Conservation (phyloP, 371 early-diverging fungal genomes). For the Entomophthora muscae region DNA sequence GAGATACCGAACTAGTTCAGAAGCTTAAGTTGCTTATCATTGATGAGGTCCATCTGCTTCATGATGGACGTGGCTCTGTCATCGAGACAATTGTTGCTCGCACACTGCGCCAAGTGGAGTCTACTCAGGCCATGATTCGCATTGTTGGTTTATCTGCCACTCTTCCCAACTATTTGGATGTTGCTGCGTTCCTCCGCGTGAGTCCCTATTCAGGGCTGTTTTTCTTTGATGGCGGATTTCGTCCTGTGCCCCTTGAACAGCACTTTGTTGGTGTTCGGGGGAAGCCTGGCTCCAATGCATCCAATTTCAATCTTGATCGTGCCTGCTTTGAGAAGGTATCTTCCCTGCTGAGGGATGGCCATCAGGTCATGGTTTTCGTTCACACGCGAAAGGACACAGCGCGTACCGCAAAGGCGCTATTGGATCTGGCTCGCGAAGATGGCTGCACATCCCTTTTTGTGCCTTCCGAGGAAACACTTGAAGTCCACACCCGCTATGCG, state of each 20-base stretch:
- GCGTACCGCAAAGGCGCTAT: constrained; percentile 69
- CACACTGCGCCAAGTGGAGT: constrained; percentile 81
- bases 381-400: constrained; percentile 94
- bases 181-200: constrained; percentile 85
- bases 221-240: constrained; percentile 86
- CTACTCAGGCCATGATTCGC: constrained; percentile 84
- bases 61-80: constrained; percentile 97
- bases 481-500: constrained; percentile 14
- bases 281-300: constrained; percentile 46
- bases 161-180: constrained; percentile 96
- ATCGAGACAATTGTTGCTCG: constrained; percentile 96
- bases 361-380: constrained; percentile 98
- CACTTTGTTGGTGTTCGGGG: constrained; percentile 88
- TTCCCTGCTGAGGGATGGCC: constrained; percentile 41
- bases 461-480: constrained; percentile 11
- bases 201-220: constrained; percentile 85
- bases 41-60: constrained; percentile 98
- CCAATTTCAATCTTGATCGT: constrained; percentile 51
- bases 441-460: constrained; percentile 22
- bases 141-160: constrained; percentile 99
- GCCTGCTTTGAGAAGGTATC: constrained; percentile 74
- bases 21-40: constrained; percentile 83
- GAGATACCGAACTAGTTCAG: constrained; percentile 77
- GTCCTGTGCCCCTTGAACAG: constrained; percentile 92
- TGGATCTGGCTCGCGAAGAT: constrained; percentile 52